Conservation (phyloP, 768 basidiomycete genomes). For the Pulveroboletus ravenelii region DNA sequence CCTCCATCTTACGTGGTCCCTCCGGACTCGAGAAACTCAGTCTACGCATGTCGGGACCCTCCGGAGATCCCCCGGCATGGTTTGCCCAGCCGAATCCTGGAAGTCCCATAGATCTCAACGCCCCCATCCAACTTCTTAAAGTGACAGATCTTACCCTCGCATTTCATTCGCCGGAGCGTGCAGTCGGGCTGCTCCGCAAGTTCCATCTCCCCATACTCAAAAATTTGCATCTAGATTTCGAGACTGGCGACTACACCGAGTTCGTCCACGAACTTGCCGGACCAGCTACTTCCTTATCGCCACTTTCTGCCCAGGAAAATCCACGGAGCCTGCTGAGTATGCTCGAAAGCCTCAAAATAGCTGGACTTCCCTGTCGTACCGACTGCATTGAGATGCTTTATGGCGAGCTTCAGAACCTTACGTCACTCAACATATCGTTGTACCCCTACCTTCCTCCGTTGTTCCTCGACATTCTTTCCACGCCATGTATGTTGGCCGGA, state of each 20-base stretch:
- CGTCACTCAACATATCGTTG: constrained; percentile 39
- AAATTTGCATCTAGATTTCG: constrained; percentile 48
- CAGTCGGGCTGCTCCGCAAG: constrained; percentile 17
- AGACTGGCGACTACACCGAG: constrained; percentile 48
- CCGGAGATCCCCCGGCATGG: constrained; percentile 38
- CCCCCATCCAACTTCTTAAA: constrained; percentile 26
- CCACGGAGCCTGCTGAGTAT: constrained; percentile 37
- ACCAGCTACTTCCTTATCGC: constrained; percentile 20
- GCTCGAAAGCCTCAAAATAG: constrained; percentile 50
- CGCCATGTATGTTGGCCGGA: neutral
- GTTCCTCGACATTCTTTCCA: constrained; percentile 26
- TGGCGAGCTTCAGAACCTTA: constrained; percentile 44
- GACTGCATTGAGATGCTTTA: constrained; percentile 37
- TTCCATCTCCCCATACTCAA: constrained; percentile 35
- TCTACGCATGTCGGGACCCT: constrained; percentile 56
- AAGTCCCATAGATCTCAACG: constrained; percentile 24
- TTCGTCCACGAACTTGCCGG: constrained; percentile 41
- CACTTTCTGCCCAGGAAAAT: constrained; percentile 34
- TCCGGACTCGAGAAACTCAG: constrained; percentile 51
- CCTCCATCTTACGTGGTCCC: constrained; percentile 46
- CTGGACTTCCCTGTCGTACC: constrained; percentile 42
- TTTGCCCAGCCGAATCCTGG: constrained; percentile 11
- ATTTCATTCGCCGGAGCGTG: constrained; percentile 47
- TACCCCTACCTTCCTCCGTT: constrained; percentile 19
- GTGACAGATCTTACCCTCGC: constrained; percentile 41